These are phyloP conservation scores for Lactarius indigo DNA, from an alignment of 768 basidiomycete species.

Conservation along the genomic window DNA sequence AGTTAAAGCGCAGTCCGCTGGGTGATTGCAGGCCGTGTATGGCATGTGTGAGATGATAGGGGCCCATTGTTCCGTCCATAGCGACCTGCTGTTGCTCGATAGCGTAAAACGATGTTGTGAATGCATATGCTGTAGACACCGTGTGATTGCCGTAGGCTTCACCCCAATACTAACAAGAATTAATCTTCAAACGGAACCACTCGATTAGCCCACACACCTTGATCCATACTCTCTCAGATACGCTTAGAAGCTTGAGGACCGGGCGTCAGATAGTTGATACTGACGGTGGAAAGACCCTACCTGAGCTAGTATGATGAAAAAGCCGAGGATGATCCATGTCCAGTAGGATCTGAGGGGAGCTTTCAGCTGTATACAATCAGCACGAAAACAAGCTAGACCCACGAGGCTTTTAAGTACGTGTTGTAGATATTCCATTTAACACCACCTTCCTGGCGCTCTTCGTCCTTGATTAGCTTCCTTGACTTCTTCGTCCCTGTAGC, in stretches of 20 bases:
- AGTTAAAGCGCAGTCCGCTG: conserved; percentile 9
- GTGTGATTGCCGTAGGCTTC: conserved; percentile 46
- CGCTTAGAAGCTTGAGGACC: conserved; percentile 40
- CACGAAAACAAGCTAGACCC: conserved; percentile 30
- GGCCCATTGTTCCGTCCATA: conserved; percentile 27
- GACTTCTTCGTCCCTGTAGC: conserved; percentile 53
- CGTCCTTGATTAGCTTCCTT: conserved; percentile 73
- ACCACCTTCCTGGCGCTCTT: conserved; percentile 73
- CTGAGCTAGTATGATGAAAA: conserved; percentile 45
- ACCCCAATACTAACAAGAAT: conserved; percentile 46
- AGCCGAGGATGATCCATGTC: conserved; percentile 55
- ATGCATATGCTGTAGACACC: conserved; percentile 21
- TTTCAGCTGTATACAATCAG: background rate
- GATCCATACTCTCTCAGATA: conserved; percentile 72
- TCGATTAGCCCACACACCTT: conserved; percentile 40
- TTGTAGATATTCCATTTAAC: conserved; percentile 72
- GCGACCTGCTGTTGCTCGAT: conserved; percentile 29
- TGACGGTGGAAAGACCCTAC: conserved; percentile 8
- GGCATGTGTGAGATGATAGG: conserved; percentile 27
- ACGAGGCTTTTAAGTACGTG: conserved; percentile 71
- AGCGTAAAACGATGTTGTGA: conserved; percentile 25
- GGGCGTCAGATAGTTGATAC: background rate
- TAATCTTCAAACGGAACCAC: background rate
- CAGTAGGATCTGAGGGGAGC: conserved; percentile 50
- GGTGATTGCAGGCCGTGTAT: conserved; percentile 20